Conservation (phyloP, 495 filamentous ascomycete species). For the Penicillium riverlandense region DNA sequence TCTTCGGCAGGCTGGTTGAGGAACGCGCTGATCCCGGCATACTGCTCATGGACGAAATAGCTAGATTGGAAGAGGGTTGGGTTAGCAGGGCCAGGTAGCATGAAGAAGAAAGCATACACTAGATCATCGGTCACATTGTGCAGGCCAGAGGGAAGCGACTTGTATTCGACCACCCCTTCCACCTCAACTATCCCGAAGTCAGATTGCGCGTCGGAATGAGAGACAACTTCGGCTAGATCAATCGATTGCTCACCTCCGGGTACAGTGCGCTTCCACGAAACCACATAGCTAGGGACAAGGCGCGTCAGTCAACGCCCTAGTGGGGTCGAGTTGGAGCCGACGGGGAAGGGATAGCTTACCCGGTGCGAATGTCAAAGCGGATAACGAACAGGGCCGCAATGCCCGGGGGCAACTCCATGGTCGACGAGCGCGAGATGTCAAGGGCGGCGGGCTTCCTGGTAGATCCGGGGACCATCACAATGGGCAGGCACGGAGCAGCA, state of each 20-base stretch:
- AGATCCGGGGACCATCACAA: constrained; percentile 25
- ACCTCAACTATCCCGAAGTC: constrained; percentile 56
- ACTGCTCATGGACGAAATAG: constrained; percentile 80
- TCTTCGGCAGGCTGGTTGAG: constrained; percentile 74
- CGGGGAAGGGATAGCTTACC: constrained; percentile 37
- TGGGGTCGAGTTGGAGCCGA: too few relatives aligned
- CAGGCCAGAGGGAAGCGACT: constrained; percentile 84
- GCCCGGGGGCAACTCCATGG: constrained; percentile 49
- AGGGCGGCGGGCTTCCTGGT: constrained; percentile 25
- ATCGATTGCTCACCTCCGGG: constrained; percentile 43
- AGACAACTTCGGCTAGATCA: constrained; percentile 8
- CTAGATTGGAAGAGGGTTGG: constrained; percentile 20
- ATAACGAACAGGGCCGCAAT: constrained; percentile 81
- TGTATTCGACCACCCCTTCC: constrained; percentile 89
- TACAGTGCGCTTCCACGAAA: constrained; percentile 73
- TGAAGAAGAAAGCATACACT: constrained; percentile 44
- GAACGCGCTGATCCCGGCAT: constrained; percentile 91
- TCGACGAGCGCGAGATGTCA: constrained; percentile 23
- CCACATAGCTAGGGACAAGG: constrained; percentile 53
- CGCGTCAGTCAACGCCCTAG: constrained; percentile 5
- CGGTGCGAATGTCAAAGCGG: constrained; percentile 78
- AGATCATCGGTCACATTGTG: constrained; percentile 85
- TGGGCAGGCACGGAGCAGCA: not conserved
- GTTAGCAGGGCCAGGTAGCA: not conserved
- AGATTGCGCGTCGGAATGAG: constrained; percentile 8